phyloP scores from a whole-genome alignment of 345 rosid species.

The Corchorus olitorius region DNA sequence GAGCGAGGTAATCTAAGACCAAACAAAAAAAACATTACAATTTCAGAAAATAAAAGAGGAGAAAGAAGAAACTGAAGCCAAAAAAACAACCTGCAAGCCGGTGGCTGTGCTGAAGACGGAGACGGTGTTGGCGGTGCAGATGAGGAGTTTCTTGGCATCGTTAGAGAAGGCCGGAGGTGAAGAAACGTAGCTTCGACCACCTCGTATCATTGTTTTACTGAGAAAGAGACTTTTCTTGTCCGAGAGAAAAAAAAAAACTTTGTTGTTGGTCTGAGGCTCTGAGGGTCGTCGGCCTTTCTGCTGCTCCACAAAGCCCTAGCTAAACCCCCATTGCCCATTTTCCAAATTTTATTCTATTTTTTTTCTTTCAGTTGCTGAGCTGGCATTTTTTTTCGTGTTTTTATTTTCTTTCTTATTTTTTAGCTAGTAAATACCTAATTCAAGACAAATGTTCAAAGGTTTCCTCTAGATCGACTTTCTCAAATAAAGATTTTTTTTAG shows the following conservation, averaged over 20 bases:
- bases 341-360: background rate
- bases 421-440: too few species aligned
- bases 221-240: too few species aligned
- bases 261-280: background rate
- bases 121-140: conserved; percentile 74
- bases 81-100: conserved; percentile 61
- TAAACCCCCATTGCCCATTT: background rate
- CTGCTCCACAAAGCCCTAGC: conserved; percentile 11
- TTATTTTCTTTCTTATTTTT: too few species aligned
- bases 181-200: conserved; percentile 73
- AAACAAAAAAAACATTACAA: background rate
- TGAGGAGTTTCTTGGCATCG: conserved; percentile 80
- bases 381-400: too few species aligned
- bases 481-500: too few species aligned
- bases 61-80: background rate
- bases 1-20: conserved; percentile 57
- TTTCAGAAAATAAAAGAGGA: background rate
- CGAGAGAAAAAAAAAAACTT: background rate
- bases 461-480: too few species aligned
- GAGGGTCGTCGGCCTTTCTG: background rate
- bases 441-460: too few species aligned
- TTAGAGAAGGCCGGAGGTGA: conserved; percentile 92
- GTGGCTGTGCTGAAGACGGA: conserved; percentile 85
- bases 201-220: conserved; percentile 57
- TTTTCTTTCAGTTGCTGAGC: too few species aligned